Evolutionary conservation across 306 rosid genomes (phyloP).

Genomic region (Quercus aquifolioides): DNA sequence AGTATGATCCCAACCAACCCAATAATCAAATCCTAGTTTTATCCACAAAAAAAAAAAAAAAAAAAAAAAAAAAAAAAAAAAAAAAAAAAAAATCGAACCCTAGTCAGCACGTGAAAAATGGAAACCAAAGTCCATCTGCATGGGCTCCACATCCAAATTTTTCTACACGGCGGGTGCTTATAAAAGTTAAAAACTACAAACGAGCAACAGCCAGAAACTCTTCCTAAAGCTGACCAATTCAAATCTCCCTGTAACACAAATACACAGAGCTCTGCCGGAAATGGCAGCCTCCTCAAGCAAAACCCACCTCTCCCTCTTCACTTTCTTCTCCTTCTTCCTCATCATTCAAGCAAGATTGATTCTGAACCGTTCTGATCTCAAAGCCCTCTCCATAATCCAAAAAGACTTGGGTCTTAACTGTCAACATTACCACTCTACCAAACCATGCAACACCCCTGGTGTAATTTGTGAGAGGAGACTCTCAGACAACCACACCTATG

Average conservation of each 20-base stretch:
- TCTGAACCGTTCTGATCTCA: conserved; percentile 67
- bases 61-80: no score
- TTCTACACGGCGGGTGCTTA: conserved; percentile 10
- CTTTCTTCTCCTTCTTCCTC: conserved; percentile 33
- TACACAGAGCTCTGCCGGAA: neutral
- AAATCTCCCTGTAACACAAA: neutral
- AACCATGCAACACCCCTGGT: conserved; percentile 59
- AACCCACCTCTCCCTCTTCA: conserved; percentile 26
- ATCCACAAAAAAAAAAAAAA: no score
- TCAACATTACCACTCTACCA: conserved; percentile 24
- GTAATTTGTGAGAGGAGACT: conserved; percentile 77
- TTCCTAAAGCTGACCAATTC: neutral
- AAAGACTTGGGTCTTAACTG: conserved; percentile 43
- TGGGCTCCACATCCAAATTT: neutral
- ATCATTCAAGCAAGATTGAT: conserved; percentile 37
- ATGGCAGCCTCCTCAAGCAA: conserved; percentile 36
- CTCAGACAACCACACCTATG: conserved; percentile 43
- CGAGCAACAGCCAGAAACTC: neutral
- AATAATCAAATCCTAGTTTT: no score
- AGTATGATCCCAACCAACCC: no score
- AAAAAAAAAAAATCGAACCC: no score
- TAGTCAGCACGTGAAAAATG: no score
- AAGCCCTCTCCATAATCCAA: conserved; percentile 43
- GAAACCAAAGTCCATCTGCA: neutral
- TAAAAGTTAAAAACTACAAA: neutral